phyloP scores from a whole-genome alignment of 1,139 yeast species.

The Debaryomyces subglobosus region DNA sequence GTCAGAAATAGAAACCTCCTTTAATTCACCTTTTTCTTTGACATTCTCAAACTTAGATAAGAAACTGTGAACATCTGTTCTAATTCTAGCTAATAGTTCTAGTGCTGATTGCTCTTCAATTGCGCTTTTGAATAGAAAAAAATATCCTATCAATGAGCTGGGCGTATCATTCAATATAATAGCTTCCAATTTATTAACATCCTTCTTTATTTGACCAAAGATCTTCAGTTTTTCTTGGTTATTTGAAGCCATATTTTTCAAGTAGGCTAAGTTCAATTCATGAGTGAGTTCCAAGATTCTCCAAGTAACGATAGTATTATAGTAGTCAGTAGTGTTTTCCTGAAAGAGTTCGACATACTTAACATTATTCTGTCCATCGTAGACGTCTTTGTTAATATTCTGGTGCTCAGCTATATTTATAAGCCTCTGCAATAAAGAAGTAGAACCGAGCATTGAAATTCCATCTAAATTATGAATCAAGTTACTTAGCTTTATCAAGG shows the following conservation, averaged over 20 bases:
- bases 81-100: constrained; percentile 24
- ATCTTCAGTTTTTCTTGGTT: constrained; percentile 7
- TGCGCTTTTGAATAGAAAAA: constrained; percentile 33
- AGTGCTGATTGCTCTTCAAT: constrained; percentile 26
- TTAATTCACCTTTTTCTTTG: constrained; percentile 29
- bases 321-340: constrained; percentile 25
- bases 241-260: constrained; percentile 22
- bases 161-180: constrained; percentile 15
- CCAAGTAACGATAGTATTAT: constrained; percentile 36
- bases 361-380: constrained; percentile 32
- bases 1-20: constrained; percentile 29
- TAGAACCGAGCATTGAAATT: constrained; percentile 33
- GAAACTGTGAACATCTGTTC: constrained; percentile 20
- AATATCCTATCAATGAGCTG: constrained; percentile 21
- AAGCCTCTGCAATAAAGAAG: constrained; percentile 30
- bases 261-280: constrained; percentile 34
- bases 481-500: constrained; percentile 27
- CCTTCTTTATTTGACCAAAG: constrained; percentile 23
- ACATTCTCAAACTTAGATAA: constrained; percentile 26
- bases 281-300: constrained; percentile 41
- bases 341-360: constrained; percentile 36
- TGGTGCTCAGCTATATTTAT: constrained; percentile 26
- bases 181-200: constrained; percentile 27
- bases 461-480: constrained; percentile 41
- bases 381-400: constrained; percentile 28